Evolutionary conservation across 331 rosid species (phyloP), one percentile per base, ranked within the genome.

Genomic region (Malus hybrid): DNA sequence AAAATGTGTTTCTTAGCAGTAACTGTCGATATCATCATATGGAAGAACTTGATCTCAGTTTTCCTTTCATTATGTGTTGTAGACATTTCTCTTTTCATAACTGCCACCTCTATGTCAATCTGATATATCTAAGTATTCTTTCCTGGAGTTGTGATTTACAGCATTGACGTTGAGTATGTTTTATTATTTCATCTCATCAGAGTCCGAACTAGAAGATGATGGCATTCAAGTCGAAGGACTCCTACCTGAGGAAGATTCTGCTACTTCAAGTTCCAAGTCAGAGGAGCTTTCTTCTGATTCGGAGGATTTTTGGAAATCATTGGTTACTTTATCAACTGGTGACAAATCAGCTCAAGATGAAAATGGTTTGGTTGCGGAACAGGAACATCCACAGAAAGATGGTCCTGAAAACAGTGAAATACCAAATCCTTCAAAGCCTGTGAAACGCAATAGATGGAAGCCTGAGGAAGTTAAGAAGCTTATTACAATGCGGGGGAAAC

Each of bases 381-480:
- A 80, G 39, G 82, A 87, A 72, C 73, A 76, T 28, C 20, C 34
- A 63, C 79, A 77, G 77, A 77, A 85, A 52, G 92, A 79, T 65
- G 76, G 52, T 71, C 78, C 81, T 67, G 87, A 87, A 77, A 85
- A 62, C 77, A 67, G 63, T 34, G 71, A 81, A 72, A 29, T 19
- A 64, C 65, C 86, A 69, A 71, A 72, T 83, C 69, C 86, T 80
- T 73, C 82, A 65, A 91, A 87, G 85, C 56, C 90, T 15, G 69
- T 62, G 50, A 92, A 81, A 85, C 88, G 85, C 80, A 92, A 84
- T 79, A 92, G 82, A 83, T 95, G 99, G 99, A 95, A 84, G 81
- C 82, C 89, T 61, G 97, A 84, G 81, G 99, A 95, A 88, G 89
- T 95, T 65, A 79, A 81, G 88, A 87, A 82, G 88, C 88, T 95